Evolutionary conservation across 1,284 basidiomycete species (phyloP).

Genomic region (Ceratobasidium sp.): DNA sequence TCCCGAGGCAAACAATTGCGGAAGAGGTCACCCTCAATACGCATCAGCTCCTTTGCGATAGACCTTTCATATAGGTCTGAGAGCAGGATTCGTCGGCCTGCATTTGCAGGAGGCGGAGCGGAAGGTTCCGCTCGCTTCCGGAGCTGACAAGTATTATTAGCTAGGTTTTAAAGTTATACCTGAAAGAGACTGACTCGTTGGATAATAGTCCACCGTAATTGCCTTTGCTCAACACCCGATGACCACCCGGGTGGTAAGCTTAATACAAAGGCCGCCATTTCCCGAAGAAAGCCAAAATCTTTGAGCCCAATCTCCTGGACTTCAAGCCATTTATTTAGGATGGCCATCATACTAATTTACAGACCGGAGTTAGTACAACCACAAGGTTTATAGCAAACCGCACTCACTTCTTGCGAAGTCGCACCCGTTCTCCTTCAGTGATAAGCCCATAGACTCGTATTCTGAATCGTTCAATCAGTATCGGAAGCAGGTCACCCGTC

Average conservation of each 20-base stretch:
- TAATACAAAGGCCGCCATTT: constrained; percentile 17
- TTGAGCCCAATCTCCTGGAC: constrained; percentile 25
- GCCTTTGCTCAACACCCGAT: background rate
- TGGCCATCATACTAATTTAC: background rate
- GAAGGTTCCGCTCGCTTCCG: background rate
- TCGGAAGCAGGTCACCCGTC: constrained; percentile 3
- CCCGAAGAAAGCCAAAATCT: background rate
- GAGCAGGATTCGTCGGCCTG: background rate
- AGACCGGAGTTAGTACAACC: too few relatives aligned
- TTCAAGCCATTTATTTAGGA: constrained; percentile 20
- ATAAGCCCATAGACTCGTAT: background rate
- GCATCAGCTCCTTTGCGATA: constrained; percentile 29
- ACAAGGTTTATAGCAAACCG: too few relatives aligned
- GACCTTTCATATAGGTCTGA: background rate
- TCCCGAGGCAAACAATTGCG: constrained; percentile 21
- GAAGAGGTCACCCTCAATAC: constrained; percentile 25
- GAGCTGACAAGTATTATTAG: background rate
- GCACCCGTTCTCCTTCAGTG: background rate
- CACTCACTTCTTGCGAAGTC: constrained; percentile 14
- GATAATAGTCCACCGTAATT: background rate
- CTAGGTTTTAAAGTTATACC: too few relatives aligned
- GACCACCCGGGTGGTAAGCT: background rate
- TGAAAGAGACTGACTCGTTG: background rate
- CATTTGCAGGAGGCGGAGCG: background rate
- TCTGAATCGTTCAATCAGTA: constrained; percentile 23